phyloP scores from a whole-genome alignment of 176 grass and related monocot genomes.

The Phoenix dactylifera region DNA sequence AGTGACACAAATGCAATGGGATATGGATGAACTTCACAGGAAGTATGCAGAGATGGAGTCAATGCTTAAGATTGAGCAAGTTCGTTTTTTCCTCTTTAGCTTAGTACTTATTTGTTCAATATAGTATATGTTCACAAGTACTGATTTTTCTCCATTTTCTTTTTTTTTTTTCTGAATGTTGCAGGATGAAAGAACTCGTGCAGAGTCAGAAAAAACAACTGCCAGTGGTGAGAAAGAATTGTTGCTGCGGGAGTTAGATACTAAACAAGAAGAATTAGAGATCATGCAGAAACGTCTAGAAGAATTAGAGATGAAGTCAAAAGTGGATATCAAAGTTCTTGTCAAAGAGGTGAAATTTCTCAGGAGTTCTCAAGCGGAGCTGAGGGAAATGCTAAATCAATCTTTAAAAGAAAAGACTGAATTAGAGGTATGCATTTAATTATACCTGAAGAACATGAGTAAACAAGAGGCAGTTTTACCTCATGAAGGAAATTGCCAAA shows the following conservation, averaged over 20 bases:
- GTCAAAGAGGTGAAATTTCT: slow-evolving; percentile 90
- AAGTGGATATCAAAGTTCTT: slow-evolving; percentile 90
- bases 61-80: slow-evolving; percentile 59
- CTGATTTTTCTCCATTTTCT: too few species aligned
- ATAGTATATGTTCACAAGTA: too few species aligned
- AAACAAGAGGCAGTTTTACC: too few species aligned
- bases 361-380: slow-evolving; percentile 80
- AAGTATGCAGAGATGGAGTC: slow-evolving; percentile 86
- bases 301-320: slow-evolving; percentile 87
- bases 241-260: slow-evolving; percentile 57
- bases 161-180: slow-evolving; percentile 5
- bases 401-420: slow-evolving; percentile 73
- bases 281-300: slow-evolving; percentile 49
- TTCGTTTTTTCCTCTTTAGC: slow-evolving; percentile 17
- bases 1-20: slow-evolving; percentile 94
- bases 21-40: slow-evolving; percentile 91
- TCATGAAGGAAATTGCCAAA: too few species aligned
- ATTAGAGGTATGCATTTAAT: slow-evolving; percentile 49
- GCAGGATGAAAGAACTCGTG: slow-evolving; percentile 65
- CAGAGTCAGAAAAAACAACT: slow-evolving; percentile 52
- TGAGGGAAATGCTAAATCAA: slow-evolving; percentile 60
- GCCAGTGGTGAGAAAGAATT: slow-evolving; percentile 61
- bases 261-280: slow-evolving; percentile 60
- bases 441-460: too few species aligned
- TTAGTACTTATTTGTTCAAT: too few species aligned